These are phyloP conservation scores for Dalbergia cultrata DNA, from an alignment of 306 rosid genomes.

Conservation along the genomic window DNA sequence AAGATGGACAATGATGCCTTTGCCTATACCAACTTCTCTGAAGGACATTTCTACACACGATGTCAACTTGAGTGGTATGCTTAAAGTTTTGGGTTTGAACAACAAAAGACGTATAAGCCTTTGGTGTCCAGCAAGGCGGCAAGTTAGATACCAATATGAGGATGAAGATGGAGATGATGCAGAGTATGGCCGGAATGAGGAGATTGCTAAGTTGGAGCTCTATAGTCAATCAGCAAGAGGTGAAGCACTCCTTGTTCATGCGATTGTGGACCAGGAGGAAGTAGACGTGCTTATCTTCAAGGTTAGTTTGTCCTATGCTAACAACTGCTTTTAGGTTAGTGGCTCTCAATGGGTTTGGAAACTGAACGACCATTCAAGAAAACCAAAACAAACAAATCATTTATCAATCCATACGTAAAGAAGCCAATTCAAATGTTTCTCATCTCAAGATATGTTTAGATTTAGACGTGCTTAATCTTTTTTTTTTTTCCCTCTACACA, in stretches of 20 bases:
- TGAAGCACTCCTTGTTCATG: conserved; percentile 83
- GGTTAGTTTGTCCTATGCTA: conserved; percentile 51
- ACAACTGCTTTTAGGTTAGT: background rate
- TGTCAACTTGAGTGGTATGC: conserved; percentile 24
- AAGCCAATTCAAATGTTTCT: background rate
- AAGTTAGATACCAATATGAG: conserved; percentile 61
- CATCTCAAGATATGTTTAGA: too few relatives aligned
- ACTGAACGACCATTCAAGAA: background rate
- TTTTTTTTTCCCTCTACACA: too few relatives aligned
- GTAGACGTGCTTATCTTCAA: conserved; percentile 86
- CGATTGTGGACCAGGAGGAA: conserved; percentile 64
- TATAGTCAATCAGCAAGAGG: conserved; percentile 69
- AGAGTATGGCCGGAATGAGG: conserved; percentile 64
- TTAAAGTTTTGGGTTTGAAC: conserved; percentile 23
- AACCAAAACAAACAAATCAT: background rate
- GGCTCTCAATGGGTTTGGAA: background rate
- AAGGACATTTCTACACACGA: conserved; percentile 6
- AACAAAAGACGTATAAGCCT: conserved; percentile 27
- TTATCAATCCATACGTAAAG: background rate
- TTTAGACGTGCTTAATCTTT: too few relatives aligned
- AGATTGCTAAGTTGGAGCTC: conserved; percentile 68
- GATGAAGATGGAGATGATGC: conserved; percentile 58
- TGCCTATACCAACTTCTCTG: conserved; percentile 35
- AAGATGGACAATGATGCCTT: conserved; percentile 34
- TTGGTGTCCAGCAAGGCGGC: conserved; percentile 62